Base-by-base conservation (phyloP, 768 basidiomycete genomes). In the Boletus sp. region DNA sequence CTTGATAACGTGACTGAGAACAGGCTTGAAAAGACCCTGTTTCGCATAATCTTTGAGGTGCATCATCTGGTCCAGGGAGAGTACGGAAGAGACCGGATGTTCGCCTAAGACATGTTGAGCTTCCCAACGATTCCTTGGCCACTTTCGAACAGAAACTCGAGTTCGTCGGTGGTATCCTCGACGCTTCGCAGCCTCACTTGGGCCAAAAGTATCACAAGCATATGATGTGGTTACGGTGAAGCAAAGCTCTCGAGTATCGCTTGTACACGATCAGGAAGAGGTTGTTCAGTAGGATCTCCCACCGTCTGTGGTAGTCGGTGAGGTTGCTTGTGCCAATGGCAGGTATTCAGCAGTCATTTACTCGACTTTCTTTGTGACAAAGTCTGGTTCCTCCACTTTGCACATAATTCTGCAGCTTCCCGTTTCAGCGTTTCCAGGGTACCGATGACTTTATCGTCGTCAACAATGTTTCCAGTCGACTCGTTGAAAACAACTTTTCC, bases 371-470 rank as follows among this genome's bases (percentile, higher is more conserved):
- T 80, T 85, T 94, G 98, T 98, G 57, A 97, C 86, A 29, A 91
- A 74, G 61, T 98, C 97, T 0, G 97, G 98, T 71, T 98, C 94
- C 67, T 96, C 92, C 14, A 97, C 95, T 70, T 98, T 99, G 61
- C 81, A 83, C 0, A 93, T 94, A 59, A 98, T 92, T 97, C 96
- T 12, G 92, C 94, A 2, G 97, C 97, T 74, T 99, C 97, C 33
- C 87, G 82, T 75, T 99, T 98, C 67, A 99, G 76, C 2, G 92
- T 95, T 72, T 98, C 97, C 53, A 99, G 76, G 4, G 96, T 98
- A 57, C 91, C 85, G 60, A 99, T 98, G 63, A 99, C 97, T 73
- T 95, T 95, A 78, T 99, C 97, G 66, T 99, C 95, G 60, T 99
- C 97, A 35, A 99, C 82, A 64, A 99, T 98, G 72, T 97, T 98